A percentile compares a stretch with the other conserved stretches of the same genome.
phyloP scores from a whole-genome alignment of 2,329 filamentous ascomycete genomes.

The Neophaeococcomyces mojaviensis region DNA sequence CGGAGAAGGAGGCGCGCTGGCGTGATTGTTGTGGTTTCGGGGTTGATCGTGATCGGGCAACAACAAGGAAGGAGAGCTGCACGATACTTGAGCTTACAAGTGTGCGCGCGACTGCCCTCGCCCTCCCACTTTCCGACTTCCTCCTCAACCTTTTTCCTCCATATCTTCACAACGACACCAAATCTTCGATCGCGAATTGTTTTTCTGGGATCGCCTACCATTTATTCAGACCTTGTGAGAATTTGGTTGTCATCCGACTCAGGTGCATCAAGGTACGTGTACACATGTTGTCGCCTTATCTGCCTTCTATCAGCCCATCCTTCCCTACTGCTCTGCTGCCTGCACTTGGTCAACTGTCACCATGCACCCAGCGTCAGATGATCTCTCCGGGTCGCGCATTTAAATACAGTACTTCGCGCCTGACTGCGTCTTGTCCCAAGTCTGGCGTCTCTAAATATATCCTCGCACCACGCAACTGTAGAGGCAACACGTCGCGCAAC shows the following conservation, averaged over 20 bases:
- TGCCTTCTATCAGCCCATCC: background rate
- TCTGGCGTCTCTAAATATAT: too few species aligned
- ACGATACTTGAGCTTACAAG: conserved; percentile 7
- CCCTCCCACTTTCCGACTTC: conserved; percentile 7
- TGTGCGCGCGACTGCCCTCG: conserved; percentile 8
- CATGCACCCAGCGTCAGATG: conserved; percentile 8
- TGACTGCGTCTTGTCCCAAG: too few species aligned
- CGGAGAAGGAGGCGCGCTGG: background rate
- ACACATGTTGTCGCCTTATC: conserved; percentile 13
- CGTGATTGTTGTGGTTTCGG: conserved; percentile 6
- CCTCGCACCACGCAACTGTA: background rate
- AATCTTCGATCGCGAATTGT: conserved; percentile 7
- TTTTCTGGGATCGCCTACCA: conserved; percentile 16
- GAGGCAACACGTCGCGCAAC: background rate
- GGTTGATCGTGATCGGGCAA: conserved; percentile 11
- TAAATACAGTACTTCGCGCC: conserved; percentile 5
- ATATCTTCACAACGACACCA: conserved; percentile 14
- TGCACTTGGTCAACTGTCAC: conserved; percentile 12
- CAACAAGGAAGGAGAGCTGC: conserved; percentile 9
- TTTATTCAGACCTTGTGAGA: conserved; percentile 8
- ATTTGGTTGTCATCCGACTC: conserved; percentile 13
- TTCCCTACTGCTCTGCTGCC: conserved; percentile 14
- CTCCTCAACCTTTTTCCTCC: conserved; percentile 7
- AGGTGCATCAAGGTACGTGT: conserved; percentile 18
- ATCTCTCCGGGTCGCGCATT: conserved; percentile 15